Conservation (phyloP, 805 yeast species). For the Candida quercuum region DNA sequence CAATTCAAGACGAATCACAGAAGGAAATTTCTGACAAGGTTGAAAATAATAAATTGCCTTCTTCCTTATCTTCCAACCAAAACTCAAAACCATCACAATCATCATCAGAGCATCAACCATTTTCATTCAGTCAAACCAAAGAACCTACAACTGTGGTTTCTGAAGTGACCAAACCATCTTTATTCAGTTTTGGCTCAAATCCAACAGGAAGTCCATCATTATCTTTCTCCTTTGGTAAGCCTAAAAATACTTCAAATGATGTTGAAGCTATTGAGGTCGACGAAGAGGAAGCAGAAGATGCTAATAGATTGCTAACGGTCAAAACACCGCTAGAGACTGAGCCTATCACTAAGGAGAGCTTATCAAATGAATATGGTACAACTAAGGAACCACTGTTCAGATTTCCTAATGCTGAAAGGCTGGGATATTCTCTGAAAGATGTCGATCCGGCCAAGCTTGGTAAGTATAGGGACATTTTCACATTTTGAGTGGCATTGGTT, state of each 20-base stretch:
- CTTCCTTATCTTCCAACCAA: no score
- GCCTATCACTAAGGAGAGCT: no score
- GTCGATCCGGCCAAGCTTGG: conserved; percentile 16
- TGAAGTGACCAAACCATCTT: neutral
- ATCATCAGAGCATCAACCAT: no score
- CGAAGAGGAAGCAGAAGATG: no score
- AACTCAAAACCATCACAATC: no score
- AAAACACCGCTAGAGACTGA: conserved; percentile 1
- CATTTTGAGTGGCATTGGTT: conserved; percentile 4
- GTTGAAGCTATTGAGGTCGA: neutral
- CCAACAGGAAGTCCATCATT: no score
- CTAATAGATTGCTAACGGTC: neutral
- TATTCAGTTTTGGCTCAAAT: neutral
- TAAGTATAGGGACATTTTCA: conserved; percentile 7
- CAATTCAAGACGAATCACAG: no score
- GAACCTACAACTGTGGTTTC: no score
- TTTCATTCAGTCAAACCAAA: no score
- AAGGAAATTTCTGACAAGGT: no score
- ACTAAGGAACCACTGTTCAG: conserved; percentile 7
- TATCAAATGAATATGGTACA: neutral
- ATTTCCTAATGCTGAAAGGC: conserved; percentile 17
- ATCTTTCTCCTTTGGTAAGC: neutral
- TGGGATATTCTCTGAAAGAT: conserved; percentile 10
- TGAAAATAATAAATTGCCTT: no score
- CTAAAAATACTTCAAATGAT: neutral